Evolutionary conservation across 1,284 basidiomycete species (phyloP).

Genomic region (Malassezia vespertilionis): DNA sequence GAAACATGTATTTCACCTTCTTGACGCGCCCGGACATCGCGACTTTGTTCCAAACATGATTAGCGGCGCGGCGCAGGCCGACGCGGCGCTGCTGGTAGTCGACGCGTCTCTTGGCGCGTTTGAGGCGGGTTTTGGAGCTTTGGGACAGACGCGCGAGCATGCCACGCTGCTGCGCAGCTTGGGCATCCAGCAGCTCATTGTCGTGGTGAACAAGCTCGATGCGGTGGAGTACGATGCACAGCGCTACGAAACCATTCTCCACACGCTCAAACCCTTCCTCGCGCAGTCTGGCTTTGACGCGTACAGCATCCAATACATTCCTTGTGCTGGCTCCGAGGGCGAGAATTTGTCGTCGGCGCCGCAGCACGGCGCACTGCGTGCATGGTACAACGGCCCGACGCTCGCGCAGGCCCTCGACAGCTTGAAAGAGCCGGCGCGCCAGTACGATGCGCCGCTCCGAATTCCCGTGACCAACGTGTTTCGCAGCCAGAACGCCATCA

Average conservation of each 20-base stretch:
- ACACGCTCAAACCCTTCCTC: slow-evolving; percentile 67
- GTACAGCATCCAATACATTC: slow-evolving; percentile 67
- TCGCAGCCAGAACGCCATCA: slow-evolving; percentile 59
- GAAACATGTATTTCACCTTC: slow-evolving; percentile 70
- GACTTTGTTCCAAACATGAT: slow-evolving; percentile 99
- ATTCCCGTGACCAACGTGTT: slow-evolving; percentile 92
- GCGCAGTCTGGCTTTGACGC: slow-evolving; percentile 72
- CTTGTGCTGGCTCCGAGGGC: slow-evolving; percentile 79
- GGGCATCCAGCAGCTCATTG: slow-evolving; percentile 83
- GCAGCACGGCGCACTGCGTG: slow-evolving; percentile 51
- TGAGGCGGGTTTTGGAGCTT: slow-evolving; percentile 83
- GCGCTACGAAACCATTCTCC: slow-evolving; percentile 75
- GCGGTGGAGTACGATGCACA: slow-evolving; percentile 58
- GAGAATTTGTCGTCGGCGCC: slow-evolving; percentile 57
- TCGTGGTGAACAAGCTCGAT: slow-evolving; percentile 91
- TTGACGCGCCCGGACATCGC: slow-evolving; percentile 91
- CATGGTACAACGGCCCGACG: slow-evolving; percentile 79
- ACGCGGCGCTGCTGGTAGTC: slow-evolving; percentile 87
- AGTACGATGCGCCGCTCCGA: slow-evolving; percentile 66
- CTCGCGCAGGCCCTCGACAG: slow-evolving; percentile 64
- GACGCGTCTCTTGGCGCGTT: slow-evolving; percentile 85
- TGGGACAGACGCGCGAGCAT: slow-evolving; percentile 95
- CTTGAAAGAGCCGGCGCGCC: slow-evolving; percentile 63
- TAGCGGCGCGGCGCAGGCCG: slow-evolving; percentile 89
- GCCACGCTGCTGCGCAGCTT: slow-evolving; percentile 80